Evolutionary conservation across 495 filamentous ascomycete species (phyloP).

Genomic region (Jackrogersella multiformis): DNA sequence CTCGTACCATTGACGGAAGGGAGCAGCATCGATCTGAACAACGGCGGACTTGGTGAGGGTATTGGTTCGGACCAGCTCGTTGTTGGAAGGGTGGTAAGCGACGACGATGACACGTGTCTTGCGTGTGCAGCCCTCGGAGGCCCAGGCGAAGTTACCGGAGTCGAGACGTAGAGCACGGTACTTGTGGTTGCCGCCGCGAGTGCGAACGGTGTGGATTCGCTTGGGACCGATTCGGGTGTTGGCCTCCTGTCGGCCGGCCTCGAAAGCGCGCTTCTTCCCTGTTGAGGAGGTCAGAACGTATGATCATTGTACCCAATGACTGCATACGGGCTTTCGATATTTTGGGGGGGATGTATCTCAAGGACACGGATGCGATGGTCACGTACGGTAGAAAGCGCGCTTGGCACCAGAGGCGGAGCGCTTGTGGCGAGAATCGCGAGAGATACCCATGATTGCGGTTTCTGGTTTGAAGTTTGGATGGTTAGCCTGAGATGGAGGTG

Average conservation of each 20-base stretch:
- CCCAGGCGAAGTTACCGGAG: constrained; percentile 99
- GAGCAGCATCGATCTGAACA: constrained; percentile 97
- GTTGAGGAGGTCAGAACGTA: constrained; percentile 71
- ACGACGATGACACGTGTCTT: constrained; percentile 99
- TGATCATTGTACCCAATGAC: constrained; percentile 47
- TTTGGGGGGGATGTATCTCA: constrained; percentile 18
- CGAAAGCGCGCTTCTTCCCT: constrained; percentile 93
- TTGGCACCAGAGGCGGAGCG: constrained; percentile 97
- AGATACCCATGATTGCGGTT: constrained; percentile 90
- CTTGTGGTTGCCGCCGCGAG: constrained; percentile 98
- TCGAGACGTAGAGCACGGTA: constrained; percentile 99
- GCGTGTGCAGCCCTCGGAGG: constrained; percentile 94
- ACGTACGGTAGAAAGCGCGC: constrained; percentile 86
- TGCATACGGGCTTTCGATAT: constrained; percentile 67
- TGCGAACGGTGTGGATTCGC: constrained; percentile 98
- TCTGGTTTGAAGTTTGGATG: constrained; percentile 38
- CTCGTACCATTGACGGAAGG: constrained; percentile 99
- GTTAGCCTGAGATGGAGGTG: constrained; percentile 37
- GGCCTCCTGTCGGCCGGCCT: constrained; percentile 98
- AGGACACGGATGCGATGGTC: constrained; percentile 42
- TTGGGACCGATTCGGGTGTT: constrained; percentile 99
- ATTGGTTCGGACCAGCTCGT: constrained; percentile 99
- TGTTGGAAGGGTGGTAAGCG: constrained; percentile 99
- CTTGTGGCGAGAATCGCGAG: constrained; percentile 99
- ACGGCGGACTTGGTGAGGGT: constrained; percentile 98